phyloP scores from a whole-genome alignment of 345 rosid genomes.

The Salix purpurea region DNA sequence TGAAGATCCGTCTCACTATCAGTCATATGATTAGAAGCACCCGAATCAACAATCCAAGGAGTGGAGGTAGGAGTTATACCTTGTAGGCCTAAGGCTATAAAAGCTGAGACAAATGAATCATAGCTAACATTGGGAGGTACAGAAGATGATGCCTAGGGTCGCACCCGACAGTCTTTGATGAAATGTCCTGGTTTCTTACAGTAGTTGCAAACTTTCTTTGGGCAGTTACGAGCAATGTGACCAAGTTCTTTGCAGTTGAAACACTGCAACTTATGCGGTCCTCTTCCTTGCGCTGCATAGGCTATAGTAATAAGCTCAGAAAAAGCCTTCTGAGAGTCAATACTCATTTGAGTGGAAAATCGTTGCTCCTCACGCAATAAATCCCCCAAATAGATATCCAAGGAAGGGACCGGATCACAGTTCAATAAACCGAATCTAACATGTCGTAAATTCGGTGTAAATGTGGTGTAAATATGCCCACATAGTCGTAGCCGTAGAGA shows the following conservation, averaged over 20 bases:
- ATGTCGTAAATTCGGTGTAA: no score
- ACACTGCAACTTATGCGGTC: not conserved
- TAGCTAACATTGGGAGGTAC: no score
- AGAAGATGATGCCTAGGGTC: not conserved
- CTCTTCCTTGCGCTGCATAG: not conserved
- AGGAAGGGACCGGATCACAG: no score
- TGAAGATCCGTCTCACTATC: not conserved
- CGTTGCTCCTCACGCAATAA: no score
- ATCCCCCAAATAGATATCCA: not conserved
- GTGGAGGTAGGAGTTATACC: not conserved
- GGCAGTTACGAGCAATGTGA: not conserved
- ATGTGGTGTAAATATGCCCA: no score
- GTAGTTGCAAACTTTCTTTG: not conserved
- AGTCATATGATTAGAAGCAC: not conserved
- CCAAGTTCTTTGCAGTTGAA: not conserved
- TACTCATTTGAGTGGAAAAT: not conserved
- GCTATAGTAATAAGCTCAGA: not conserved
- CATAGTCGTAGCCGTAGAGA: no score
- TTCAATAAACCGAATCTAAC: not conserved
- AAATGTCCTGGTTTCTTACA: not conserved
- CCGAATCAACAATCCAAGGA: not conserved
- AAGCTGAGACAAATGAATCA: no score
- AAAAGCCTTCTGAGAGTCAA: not conserved
- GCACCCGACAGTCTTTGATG: not conserved
- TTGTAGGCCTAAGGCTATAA: not conserved